Base-by-base conservation (phyloP, 169 alveolate genomes). In the Plasmodium inui region DNA sequence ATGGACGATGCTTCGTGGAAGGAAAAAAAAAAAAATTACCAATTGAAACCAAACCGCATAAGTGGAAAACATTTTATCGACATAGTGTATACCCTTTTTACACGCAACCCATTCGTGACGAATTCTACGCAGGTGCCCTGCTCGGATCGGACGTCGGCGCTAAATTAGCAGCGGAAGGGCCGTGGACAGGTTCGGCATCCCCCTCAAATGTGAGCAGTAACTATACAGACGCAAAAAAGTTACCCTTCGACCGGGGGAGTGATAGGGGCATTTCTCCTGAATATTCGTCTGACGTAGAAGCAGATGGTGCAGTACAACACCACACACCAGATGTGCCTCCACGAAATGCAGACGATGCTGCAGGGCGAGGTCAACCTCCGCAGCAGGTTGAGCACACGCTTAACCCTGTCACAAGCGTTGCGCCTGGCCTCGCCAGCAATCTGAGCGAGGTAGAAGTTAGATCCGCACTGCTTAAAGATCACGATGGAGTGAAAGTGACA, bases 391-490 rank as follows among this genome's bases (percentile, higher is more conserved):
- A 46, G 0, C 57, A 46, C n/a, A 4, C 57, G n/a, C 17, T 2
- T 46, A 46, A 12, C 57, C 3, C 0, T 10, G n/a, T 12, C n/a
- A 46, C 57, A 46, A 10, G 4, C 57, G n/a, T 46, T 46, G 4
- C 14, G 10, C 30, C 8, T 61, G 74, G 26, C 28, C 32, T 19
- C 37, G 19, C 14, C 12, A 81, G 17, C 28, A 26, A 82, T 0
- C 37, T 5, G 22, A 82, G 12, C 61, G 34, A 8, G 3, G 14
- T 44, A 32, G 37, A 79, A 39, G 53, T 82, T 30, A 37, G 39
- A 32, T 82, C 89, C 2, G 89, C 89, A 2, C 9, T 82, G 78
- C 41, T 82, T 12, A 82, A 30, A 57, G 14, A 82, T 32, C 53
- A 82, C 19, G 71, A 82, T 17, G 89, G 78, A 8, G 22, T 82